A percentile compares a stretch with the other conserved stretches of the same genome.
These are phyloP conservation scores for Eucalyptus pauciflora DNA, from an alignment of 345 rosid genomes.

Conservation along the genomic window DNA sequence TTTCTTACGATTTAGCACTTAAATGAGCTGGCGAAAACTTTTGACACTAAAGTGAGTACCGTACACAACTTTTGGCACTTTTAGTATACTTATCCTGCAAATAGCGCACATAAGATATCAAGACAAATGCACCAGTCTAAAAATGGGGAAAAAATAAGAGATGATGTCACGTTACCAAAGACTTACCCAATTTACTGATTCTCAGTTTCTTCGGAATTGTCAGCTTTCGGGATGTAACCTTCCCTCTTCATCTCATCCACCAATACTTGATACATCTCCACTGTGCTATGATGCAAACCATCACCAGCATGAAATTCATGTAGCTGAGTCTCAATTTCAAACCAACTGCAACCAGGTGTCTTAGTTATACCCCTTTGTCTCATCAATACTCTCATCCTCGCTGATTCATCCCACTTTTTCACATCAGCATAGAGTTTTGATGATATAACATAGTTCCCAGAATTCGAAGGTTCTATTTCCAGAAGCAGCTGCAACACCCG, in stretches of 20 bases:
- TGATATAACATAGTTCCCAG: constrained; percentile 73
- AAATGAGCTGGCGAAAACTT: fast-evolving
- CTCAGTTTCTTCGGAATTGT: constrained; percentile 2
- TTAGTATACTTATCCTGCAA: neutral
- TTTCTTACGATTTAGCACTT: too few relatives aligned
- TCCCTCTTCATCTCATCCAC: constrained; percentile 58
- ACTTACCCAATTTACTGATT: neutral
- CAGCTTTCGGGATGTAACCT: constrained; percentile 34
- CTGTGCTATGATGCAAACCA: constrained; percentile 2
- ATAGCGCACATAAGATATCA: neutral
- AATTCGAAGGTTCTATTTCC: constrained; percentile 53
- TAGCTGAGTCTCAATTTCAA: constrained; percentile 33
- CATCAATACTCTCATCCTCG: constrained; percentile 67
- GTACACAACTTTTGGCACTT: too few relatives aligned
- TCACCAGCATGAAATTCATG: constrained; percentile 73
- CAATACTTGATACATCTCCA: constrained; percentile 23
- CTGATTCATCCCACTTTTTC: constrained; percentile 72
- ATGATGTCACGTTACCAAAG: neutral
- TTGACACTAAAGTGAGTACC: too few relatives aligned
- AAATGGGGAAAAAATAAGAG: neutral
- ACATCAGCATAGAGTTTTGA: constrained; percentile 63
- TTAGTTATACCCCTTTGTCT: constrained; percentile 51
- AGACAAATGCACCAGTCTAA: neutral
- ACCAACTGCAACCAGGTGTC: constrained; percentile 94
- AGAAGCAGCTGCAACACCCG: constrained; percentile 42